Evolutionary conservation across 2,329 filamentous ascomycete genomes (phyloP), one percentile per base, ranked within the genome.

Genomic region (Escovopsis weberi): DNA sequence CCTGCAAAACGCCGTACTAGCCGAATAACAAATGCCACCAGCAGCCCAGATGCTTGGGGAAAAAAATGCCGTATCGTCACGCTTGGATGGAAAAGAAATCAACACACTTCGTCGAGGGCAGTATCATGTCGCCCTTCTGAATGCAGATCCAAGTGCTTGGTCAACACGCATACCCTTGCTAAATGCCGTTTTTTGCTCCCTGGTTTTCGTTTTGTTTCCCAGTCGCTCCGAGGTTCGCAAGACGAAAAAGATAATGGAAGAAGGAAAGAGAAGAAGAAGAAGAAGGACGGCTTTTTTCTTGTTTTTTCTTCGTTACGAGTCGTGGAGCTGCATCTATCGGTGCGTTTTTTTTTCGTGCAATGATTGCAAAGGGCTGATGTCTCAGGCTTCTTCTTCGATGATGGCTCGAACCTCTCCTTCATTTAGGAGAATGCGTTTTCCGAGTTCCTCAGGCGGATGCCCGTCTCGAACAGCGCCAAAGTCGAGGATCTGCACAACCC

Each of bases 391-490:
- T 47, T 72, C 69, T 33, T 68, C 65, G 41, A 70, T 60, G 44
- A 72, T 61, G 7, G 64, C 61, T 45, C 69, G 66, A 2, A 75
- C 71, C 50, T 76, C 72, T 12, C 63, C 58, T 36, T 70, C 68
- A 47, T 80, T 77, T 8, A 80, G 64, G n/a, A 82, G 61, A 43
- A 88, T 87, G 38, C 89, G 80, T 51, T 77, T 78, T 37, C 88
- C 88, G 37, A 89, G 77, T 52, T 88, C 76, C 49, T 82, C 78
- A 12, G 77, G 72, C 3, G 85, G 76, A 46, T 86, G 75, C 42
- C 89, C 89, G 56, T 98, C 91, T 51, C 91, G 82, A 39, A 85
- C 80, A 49, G 91, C 91, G 45, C 91, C 91, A 63, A 96, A 98
- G 64, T 98, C 91, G 46, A 98, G 81, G 50, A 98, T 89, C 91